Evolutionary conservation across 2,329 filamentous ascomycete genomes (phyloP).

Genomic region (Diaporthe sp.): DNA sequence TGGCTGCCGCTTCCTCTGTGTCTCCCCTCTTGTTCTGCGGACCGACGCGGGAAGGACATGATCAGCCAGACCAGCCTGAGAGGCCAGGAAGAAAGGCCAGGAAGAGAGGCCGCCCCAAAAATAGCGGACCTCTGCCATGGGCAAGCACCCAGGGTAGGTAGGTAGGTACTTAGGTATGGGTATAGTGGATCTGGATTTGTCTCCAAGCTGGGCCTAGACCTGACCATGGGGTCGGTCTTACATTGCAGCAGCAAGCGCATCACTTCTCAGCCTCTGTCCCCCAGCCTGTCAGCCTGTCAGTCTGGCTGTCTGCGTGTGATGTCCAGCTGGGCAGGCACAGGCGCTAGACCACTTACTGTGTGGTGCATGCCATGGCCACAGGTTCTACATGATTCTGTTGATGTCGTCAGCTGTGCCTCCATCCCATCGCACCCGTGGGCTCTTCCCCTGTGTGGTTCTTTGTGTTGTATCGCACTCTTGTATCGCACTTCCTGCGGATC

Average conservation of each 20-base stretch:
- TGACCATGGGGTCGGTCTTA: slow-evolving; percentile 11
- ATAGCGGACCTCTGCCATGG: not conserved
- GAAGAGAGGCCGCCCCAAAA: slow-evolving; percentile 12
- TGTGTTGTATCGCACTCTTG: no score
- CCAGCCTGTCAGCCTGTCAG: not conserved
- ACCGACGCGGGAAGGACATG: not conserved
- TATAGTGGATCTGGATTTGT: not conserved
- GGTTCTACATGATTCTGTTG: slow-evolving; percentile 33
- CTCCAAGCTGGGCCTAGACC: slow-evolving; percentile 18
- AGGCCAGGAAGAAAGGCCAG: slow-evolving; percentile 1
- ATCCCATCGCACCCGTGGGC: not conserved
- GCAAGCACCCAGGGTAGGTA: not conserved
- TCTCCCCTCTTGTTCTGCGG: not conserved
- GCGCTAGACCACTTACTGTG: not conserved
- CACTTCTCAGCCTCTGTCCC: slow-evolving; percentile 1
- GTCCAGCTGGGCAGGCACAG: not conserved
- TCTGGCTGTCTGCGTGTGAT: slow-evolving; percentile 1
- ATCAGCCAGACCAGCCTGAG: not conserved
- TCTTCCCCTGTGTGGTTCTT: not conserved
- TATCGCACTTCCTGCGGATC: slow-evolving; percentile 16
- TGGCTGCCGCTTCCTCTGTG: not conserved
- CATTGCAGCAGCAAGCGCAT: slow-evolving; percentile 10
- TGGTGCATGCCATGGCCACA: slow-evolving; percentile 10
- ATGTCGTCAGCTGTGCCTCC: slow-evolving; percentile 28
- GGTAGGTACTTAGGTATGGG: no score